Evolutionary conservation across 495 filamentous ascomycete genomes (phyloP), one percentile per base, ranked within the genome.

Genomic region (Neurospora discreta): DNA sequence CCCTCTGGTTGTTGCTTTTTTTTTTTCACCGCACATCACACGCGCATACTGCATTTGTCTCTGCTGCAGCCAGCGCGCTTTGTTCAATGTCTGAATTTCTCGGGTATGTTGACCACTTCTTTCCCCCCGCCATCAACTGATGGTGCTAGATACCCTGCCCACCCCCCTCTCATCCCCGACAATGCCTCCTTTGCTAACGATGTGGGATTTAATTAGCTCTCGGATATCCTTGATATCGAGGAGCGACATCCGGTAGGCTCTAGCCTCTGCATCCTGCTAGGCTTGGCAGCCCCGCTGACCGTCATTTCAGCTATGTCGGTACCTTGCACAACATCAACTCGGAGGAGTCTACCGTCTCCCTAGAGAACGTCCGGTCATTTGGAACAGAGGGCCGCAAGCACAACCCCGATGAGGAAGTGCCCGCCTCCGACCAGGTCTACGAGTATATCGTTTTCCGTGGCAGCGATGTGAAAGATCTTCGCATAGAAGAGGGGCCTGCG

Each of bases 401-500:
- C 75, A 89, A 89, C 71, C 92, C 91, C 8, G 86, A 88, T 8
- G 91, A 95, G 43, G 93, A 97, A 81, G 90, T 97, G 46, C 82
- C 91, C 30, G 86, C 92, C 8, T 94, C 93, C 0, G 88, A 92
- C 70, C 90, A 90, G 75, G 84, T 98, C 76, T 99, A 98, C 84
- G 96, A 98, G 79, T 98, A 99, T 85, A 98, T 99, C 77, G 95
- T 99, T 73, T 99, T 99, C 80, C 92, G 95, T 67, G 95, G 96
- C 70, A 97, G 93, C 80, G 95, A 99, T 86, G 95, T 99, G 78
- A 98, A 98, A 83, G 95, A 99, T 80, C 87, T 99, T 76, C 90
- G 92, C 71, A 92, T 99, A 76, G 94, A 96, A 73, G 90, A 95
- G 75, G 85, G 88, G 44, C 88, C 91, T 8, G 75, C 77, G n/a